Evolutionary conservation across 1,284 basidiomycete species (phyloP).

Genomic region (Heliocybe sulcata): DNA sequence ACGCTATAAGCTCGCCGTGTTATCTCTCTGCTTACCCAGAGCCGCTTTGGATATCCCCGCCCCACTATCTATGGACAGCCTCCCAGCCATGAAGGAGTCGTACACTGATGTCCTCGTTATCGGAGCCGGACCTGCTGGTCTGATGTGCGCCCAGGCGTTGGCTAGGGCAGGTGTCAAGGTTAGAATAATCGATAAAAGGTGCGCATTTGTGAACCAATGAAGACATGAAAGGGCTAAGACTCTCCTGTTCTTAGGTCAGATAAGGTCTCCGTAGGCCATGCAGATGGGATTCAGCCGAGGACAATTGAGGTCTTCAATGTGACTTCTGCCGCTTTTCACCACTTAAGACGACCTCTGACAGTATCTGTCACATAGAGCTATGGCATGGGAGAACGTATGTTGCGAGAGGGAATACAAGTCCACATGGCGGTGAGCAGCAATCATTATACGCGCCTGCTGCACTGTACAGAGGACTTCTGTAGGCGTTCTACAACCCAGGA

Average conservation of each 20-base stretch:
- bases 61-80: neutral
- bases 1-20: neutral
- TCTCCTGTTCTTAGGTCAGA: neutral
- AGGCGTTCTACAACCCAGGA: slow-evolving; percentile 72
- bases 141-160: slow-evolving; percentile 21
- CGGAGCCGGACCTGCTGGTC: slow-evolving; percentile 26
- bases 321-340: neutral
- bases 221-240: no score
- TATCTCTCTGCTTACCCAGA: neutral
- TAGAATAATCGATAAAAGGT: slow-evolving; percentile 12
- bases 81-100: neutral
- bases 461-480: neutral
- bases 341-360: neutral
- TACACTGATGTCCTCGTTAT: slow-evolving; percentile 27
- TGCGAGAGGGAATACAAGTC: neutral
- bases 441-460: neutral
- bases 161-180: slow-evolving; percentile 22
- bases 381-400: slow-evolving; percentile 38
- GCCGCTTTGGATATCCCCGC: neutral
- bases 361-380: slow-evolving; percentile 47
- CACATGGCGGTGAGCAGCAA: slow-evolving; percentile 1
- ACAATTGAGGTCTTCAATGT: slow-evolving; percentile 1
- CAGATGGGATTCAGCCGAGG: slow-evolving; percentile 1
- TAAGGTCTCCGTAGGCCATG: neutral
- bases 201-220: neutral